Evolutionary conservation across 2,329 filamentous ascomycete genomes (phyloP), one percentile per base, ranked within the genome.

Genomic region (Xylaria sp.): DNA sequence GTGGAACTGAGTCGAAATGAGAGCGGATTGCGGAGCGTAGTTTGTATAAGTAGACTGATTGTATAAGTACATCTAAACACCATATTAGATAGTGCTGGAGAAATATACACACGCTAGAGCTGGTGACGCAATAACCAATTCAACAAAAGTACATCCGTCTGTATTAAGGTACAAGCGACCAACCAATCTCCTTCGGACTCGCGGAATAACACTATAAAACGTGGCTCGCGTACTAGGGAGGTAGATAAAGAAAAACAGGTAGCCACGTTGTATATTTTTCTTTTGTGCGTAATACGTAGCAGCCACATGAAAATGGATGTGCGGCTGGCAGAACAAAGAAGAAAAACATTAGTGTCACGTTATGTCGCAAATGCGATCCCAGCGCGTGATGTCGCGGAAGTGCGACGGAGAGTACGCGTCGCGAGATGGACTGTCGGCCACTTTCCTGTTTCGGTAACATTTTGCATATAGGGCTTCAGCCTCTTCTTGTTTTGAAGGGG

Each of bases 121-220:
- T 40, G 26, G 56, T 5, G 38, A 26, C n/a, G 38, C 26, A 46
- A 40, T n/a, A 38, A 40, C n/a, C 26, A 44, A 56, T 28, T 23
- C 26, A 38, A 48, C 48, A 56, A 65, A 65, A 65, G 63, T 56
- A 54, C 63, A 57, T 26, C 36, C 26, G 23, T 17, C 36, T 36
- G 15, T 17, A 26, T 15, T 23, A 3, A 33, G 15, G 40, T 6
- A 17, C 44, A 28, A 38, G 44, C n/a, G 15, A 26, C 26, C 2
- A 31, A 26, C 56, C 36, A 53, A 46, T 46, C 46, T 59, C 0
- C 26, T 26, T 17, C 17, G 44, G 33, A 46, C 2, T 53, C 23
- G 28, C 44, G 23, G 33, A 26, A 59, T 59, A 46, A 33, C n/a
- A 33, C 46, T 59, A n/a, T 36, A 46, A 9, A 59, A 53, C 33